These are phyloP conservation scores for Lyophyllum shimeji DNA, from an alignment of 768 basidiomycete genomes.

Conservation along the genomic window DNA sequence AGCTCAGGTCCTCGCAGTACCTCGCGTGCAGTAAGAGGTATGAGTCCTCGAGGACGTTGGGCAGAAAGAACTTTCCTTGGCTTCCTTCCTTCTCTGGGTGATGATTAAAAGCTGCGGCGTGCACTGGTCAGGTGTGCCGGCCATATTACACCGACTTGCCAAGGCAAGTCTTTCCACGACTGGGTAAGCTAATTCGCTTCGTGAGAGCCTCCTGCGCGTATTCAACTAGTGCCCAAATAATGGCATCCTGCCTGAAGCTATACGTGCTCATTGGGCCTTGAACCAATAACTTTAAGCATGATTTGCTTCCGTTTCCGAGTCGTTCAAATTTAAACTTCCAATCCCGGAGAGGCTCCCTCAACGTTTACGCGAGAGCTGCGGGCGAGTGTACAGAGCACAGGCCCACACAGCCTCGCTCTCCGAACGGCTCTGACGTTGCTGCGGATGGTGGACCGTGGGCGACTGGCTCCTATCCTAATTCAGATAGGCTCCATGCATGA, in stretches of 20 bases:
- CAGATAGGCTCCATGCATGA: slow-evolving; percentile 7
- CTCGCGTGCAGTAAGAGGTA: too few relatives aligned
- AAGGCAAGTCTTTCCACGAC: background rate
- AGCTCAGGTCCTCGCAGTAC: too few relatives aligned
- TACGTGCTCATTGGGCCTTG: too few relatives aligned
- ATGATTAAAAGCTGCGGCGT: background rate
- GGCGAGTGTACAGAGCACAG: background rate
- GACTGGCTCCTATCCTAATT: background rate
- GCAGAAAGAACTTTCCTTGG: too few relatives aligned
- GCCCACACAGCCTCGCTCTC: background rate
- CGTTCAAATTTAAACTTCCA: too few relatives aligned
- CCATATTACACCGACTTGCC: background rate
- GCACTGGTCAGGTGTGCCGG: too few relatives aligned
- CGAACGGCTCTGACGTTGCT: background rate
- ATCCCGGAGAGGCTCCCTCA: background rate
- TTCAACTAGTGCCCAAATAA: background rate
- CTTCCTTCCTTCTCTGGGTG: background rate
- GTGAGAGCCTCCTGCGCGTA: background rate
- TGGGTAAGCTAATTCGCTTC: background rate
- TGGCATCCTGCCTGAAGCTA: background rate
- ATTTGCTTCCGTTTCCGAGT: background rate
- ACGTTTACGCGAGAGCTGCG: background rate
- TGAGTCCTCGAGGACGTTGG: too few relatives aligned
- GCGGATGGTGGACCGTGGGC: slow-evolving; percentile 5
- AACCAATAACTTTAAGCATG: background rate